These are phyloP conservation scores for Wickerhamomyces alni DNA, from an alignment of 805 yeast species.

Conservation along the genomic window DNA sequence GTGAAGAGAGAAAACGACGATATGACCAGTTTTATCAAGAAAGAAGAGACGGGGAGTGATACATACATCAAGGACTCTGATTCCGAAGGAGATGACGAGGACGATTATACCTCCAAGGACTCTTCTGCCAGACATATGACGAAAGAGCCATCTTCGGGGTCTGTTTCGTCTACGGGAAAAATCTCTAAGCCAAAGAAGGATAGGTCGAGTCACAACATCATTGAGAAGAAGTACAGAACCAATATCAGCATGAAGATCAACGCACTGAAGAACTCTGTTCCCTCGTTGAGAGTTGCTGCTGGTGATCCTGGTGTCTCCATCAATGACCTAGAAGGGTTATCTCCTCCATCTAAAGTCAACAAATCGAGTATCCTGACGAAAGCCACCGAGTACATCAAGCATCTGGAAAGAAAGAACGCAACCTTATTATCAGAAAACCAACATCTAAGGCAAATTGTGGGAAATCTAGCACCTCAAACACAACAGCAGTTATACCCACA, in stretches of 20 bases:
- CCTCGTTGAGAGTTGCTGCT: conserved; percentile 61
- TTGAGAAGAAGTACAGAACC: conserved; percentile 75
- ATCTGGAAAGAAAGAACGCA: conserved; percentile 54
- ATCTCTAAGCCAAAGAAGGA: conserved; percentile 42
- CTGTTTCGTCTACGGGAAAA: conserved; percentile 4
- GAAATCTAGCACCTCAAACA: conserved; percentile 4
- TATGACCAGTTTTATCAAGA: too few species aligned
- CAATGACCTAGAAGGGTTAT: conserved; percentile 28
- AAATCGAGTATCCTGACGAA: conserved; percentile 73
- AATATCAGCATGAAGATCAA: conserved; percentile 68
- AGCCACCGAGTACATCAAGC: conserved; percentile 69
- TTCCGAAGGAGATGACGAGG: conserved; percentile 8
- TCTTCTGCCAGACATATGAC: not conserved
- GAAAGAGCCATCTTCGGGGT: conserved; percentile 1
- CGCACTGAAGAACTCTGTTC: conserved; percentile 71
- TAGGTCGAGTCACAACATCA: conserved; percentile 68
- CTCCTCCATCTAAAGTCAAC: conserved; percentile 64
- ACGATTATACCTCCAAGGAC: too few species aligned
- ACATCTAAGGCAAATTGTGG: conserved; percentile 30
- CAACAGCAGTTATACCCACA: conserved; percentile 13
- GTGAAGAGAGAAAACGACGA: not conserved
- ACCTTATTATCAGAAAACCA: conserved; percentile 46
- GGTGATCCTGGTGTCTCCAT: conserved; percentile 36
- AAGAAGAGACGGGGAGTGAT: too few species aligned
- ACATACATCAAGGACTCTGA: not conserved